A percentile compares a stretch with the other conserved stretches of the same genome.
These are phyloP conservation scores for Microcos paniculata DNA, from an alignment of 345 rosid species.

Conservation along the genomic window DNA sequence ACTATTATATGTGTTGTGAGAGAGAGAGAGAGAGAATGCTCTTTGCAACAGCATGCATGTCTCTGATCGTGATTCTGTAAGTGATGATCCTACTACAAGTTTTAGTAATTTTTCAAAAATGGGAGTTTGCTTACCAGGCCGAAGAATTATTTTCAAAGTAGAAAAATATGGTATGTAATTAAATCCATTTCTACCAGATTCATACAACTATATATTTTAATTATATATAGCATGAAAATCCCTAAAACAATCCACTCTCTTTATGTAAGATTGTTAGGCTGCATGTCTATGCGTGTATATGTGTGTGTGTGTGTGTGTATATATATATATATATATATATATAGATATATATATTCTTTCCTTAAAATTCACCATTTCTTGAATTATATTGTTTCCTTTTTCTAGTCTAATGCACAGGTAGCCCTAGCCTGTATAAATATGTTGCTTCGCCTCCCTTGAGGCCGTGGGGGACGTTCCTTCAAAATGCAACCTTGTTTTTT, in stretches of 20 bases:
- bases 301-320: too few relatives aligned
- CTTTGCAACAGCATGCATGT: too few relatives aligned
- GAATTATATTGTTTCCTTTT: background rate
- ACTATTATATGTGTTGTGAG: background rate
- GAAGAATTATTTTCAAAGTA: background rate
- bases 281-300: too few relatives aligned
- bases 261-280: background rate
- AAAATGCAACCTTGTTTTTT: background rate
- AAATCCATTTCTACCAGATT: too few relatives aligned
- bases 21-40: background rate
- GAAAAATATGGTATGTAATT: too few relatives aligned
- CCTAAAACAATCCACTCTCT: too few relatives aligned
- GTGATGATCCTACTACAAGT: background rate
- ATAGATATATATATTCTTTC: background rate
- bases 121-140: background rate
- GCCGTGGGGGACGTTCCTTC: background rate
- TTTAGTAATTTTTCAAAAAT: too few relatives aligned
- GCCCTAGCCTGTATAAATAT: background rate
- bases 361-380: background rate
- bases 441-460: background rate
- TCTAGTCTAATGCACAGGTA: background rate
- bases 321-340: too few relatives aligned
- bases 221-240: background rate
- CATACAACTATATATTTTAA: too few relatives aligned
- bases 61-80: background rate